Percentiles rank a stretch among this genome's conserved stretches.
Evolutionary conservation across 345 rosid genomes (phyloP).

Genomic region (Leavenworthia alabamica): DNA sequence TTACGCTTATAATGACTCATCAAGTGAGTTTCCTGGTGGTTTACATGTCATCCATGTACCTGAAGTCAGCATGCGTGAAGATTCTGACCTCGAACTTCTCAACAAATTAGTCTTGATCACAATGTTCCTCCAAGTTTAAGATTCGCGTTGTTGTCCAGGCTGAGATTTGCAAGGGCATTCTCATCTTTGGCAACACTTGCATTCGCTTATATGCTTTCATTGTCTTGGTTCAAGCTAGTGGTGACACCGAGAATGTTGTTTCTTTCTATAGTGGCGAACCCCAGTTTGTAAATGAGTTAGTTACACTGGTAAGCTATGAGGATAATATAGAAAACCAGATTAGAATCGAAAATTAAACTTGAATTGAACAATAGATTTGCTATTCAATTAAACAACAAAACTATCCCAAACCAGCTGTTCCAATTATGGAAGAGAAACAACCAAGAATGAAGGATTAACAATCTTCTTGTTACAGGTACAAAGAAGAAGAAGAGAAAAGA

Average conservation of each 20-base stretch:
- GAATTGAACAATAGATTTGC: too few species aligned
- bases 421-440: too few species aligned
- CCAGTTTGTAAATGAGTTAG: conserved; percentile 83
- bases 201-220: conserved; percentile 90
- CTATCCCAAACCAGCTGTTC: too few species aligned
- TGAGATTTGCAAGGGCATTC: conserved; percentile 90
- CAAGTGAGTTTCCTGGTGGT: conserved; percentile 48
- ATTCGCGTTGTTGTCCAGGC: conserved; percentile 71
- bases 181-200: conserved; percentile 68
- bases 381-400: too few species aligned
- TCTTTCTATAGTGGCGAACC: conserved; percentile 91
- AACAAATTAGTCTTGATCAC: conserved; percentile 58
- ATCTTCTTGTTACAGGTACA: too few species aligned
- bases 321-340: too few species aligned
- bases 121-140: conserved; percentile 77
- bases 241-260: conserved; percentile 66
- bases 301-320: conserved; percentile 70
- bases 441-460: too few species aligned
- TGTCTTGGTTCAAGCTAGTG: conserved; percentile 82
- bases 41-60: conserved; percentile 75
- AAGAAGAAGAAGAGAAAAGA: too few species aligned
- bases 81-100: conserved; percentile 78
- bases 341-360: too few species aligned
- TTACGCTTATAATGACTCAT: conserved; percentile 49
- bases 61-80: conserved; percentile 36